Conservation (phyloP, 2,329 filamentous ascomycete species). For the Claviceps monticola region DNA sequence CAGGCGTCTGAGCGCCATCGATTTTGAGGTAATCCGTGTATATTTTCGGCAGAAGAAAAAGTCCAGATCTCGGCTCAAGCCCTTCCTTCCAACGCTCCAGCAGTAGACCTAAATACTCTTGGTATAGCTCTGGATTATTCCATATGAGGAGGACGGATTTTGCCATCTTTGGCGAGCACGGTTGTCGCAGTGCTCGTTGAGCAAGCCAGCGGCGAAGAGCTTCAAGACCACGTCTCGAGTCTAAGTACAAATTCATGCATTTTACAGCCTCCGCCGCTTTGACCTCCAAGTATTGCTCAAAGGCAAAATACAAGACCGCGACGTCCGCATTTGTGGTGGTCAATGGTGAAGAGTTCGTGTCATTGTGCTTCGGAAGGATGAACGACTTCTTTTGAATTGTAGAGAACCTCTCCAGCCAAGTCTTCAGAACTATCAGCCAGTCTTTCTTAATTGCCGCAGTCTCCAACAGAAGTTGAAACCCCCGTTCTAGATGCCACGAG, state of each 20-base stretch:
- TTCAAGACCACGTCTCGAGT: constrained; percentile 13
- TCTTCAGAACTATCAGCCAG: constrained; percentile 23
- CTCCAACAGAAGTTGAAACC: constrained; percentile 30
- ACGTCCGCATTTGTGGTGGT: constrained; percentile 14
- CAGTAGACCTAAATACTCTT: constrained; percentile 27
- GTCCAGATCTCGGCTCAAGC: constrained; percentile 14
- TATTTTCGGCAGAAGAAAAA: constrained; percentile 23
- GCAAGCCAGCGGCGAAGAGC: constrained; percentile 19
- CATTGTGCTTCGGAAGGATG: too few relatives aligned
- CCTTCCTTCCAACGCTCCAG: constrained; percentile 16
- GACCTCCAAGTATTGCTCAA: constrained; percentile 19
- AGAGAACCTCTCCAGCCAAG: constrained; percentile 23
- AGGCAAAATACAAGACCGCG: constrained; percentile 18
- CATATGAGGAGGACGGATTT: constrained; percentile 26
- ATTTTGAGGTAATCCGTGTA: constrained; percentile 33
- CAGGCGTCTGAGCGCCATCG: constrained; percentile 22
- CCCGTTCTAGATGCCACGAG: constrained; percentile 19
- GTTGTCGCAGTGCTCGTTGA: constrained; percentile 17
- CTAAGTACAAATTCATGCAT: constrained; percentile 11
- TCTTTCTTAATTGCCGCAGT: constrained; percentile 22
- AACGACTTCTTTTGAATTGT: background rate
- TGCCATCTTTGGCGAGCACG: constrained; percentile 21
- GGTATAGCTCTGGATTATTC: constrained; percentile 26
- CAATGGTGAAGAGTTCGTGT: constrained; percentile 9
- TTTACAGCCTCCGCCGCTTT: constrained; percentile 13